These are phyloP conservation scores for Chytriomyces sp. DNA, from an alignment of 192 early-diverging fungal genomes.

Conservation along the genomic window DNA sequence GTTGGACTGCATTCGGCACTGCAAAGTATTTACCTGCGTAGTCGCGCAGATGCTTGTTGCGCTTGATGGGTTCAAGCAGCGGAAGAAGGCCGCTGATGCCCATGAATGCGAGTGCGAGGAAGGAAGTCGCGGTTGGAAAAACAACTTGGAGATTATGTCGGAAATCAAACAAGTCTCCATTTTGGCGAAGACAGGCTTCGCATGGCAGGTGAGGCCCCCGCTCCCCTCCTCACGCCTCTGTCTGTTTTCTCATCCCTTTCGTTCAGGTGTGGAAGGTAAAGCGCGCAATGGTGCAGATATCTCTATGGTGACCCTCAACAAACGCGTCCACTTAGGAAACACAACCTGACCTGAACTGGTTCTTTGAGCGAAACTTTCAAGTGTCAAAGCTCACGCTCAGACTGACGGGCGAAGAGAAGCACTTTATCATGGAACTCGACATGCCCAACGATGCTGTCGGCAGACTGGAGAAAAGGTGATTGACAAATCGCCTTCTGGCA, in stretches of 20 bases:
- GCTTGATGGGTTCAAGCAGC: constrained; percentile 72
- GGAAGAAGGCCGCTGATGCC: constrained; percentile 89
- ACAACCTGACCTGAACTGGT: constrained; percentile 36
- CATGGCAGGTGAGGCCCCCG: constrained; percentile 27
- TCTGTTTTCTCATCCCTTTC: background rate
- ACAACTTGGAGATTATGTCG: constrained; percentile 20
- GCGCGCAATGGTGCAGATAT: background rate
- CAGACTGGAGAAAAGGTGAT: constrained; percentile 43
- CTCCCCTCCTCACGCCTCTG: background rate
- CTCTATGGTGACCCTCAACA: too few species aligned
- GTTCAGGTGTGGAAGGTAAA: constrained; percentile 31
- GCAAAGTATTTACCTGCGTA: constrained; percentile 54
- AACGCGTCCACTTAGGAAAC: constrained; percentile 21
- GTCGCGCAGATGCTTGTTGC: constrained; percentile 67
- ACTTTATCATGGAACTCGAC: constrained; percentile 49
- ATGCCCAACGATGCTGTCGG: constrained; percentile 46
- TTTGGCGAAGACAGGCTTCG: constrained; percentile 19
- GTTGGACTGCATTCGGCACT: background rate
- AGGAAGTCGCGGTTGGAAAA: background rate
- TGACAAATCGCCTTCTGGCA: background rate
- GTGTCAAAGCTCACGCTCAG: constrained; percentile 34
- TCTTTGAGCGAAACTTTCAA: constrained; percentile 54
- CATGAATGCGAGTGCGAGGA: constrained; percentile 52
- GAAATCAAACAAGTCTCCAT: constrained; percentile 27
- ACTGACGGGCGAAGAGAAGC: constrained; percentile 54